Percentiles rank a stretch among this genome's conserved stretches.
Evolutionary conservation across 2,329 filamentous ascomycete species (phyloP).

Genomic region (Nannizzia gypsea): DNA sequence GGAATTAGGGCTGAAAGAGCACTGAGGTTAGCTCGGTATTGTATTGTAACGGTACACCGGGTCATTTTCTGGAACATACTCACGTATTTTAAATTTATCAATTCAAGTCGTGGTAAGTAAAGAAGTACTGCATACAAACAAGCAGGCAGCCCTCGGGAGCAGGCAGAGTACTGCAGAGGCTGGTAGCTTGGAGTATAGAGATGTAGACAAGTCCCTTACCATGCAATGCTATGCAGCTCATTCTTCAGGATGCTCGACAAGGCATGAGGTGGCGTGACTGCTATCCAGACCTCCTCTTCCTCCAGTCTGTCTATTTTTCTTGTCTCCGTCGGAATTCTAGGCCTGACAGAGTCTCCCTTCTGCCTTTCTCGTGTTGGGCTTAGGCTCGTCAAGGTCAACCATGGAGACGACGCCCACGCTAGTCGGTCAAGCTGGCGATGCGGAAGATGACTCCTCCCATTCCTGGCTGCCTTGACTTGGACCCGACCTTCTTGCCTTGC

Average conservation of each 20-base stretch:
- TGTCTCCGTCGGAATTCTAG: background rate
- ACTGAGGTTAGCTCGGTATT: background rate
- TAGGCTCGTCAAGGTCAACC: background rate
- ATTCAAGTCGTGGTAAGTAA: no score
- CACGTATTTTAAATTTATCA: no score
- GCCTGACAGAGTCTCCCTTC: no score
- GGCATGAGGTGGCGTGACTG: slow-evolving; percentile 1
- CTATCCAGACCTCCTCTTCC: background rate
- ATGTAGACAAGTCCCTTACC: background rate
- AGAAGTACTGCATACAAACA: no score
- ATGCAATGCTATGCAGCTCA: background rate
- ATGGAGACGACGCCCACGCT: background rate
- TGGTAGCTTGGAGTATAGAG: no score
- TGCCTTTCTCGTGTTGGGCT: background rate
- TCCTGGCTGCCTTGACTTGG: no score
- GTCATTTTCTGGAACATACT: background rate
- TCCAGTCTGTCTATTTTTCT: background rate
- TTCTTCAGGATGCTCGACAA: background rate
- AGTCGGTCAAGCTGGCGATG: background rate
- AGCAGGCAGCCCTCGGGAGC: no score
- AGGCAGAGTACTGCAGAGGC: background rate
- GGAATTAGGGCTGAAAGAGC: background rate
- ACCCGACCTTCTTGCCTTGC: no score
- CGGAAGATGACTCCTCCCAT: no score
- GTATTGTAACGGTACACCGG: background rate